phyloP scores from a whole-genome alignment of 2,329 filamentous ascomycete species.

The Coniochaeta sp. region DNA sequence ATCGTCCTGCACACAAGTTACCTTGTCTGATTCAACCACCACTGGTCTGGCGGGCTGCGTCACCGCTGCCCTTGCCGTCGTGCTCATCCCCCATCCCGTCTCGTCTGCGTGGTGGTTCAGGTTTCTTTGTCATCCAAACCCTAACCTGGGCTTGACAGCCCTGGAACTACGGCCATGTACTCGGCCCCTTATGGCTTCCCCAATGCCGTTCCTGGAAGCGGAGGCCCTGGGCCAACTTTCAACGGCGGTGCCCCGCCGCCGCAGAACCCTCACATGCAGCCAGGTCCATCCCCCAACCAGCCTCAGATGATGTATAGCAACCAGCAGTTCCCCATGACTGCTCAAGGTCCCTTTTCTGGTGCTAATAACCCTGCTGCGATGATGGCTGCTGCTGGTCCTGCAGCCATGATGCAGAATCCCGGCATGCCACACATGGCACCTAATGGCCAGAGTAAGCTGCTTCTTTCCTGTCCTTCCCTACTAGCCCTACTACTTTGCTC shows the following conservation, averaged over 20 bases:
- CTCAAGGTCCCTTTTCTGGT: constrained; percentile 41
- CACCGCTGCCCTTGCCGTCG: not conserved
- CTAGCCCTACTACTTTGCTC: constrained; percentile 10
- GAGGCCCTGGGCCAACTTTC: constrained; percentile 42
- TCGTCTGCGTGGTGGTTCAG: not conserved
- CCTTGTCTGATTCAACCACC: not conserved
- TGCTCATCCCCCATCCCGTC: not conserved
- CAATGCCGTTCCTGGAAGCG: constrained; percentile 39
- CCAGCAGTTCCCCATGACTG: constrained; percentile 48
- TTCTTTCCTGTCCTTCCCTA: constrained; percentile 11
- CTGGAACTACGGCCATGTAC: constrained; percentile 36
- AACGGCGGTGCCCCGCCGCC: constrained; percentile 40
- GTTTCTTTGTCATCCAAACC: not conserved
- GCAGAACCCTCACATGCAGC: constrained; percentile 38
- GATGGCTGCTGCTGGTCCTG: constrained; percentile 47
- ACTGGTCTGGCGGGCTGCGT: not conserved
- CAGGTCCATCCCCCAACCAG: constrained; percentile 30
- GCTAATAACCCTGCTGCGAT: constrained; percentile 36
- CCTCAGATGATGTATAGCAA: constrained; percentile 53
- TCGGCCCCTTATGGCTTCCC: constrained; percentile 46
- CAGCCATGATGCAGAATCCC: constrained; percentile 57
- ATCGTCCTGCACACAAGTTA: not conserved
- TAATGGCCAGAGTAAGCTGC: constrained; percentile 52
- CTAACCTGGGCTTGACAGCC: not conserved
- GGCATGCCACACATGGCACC: constrained; percentile 51